These are phyloP conservation scores for Erysimum pusillum DNA, from an alignment of 441 rosid species.

Conservation along the genomic window DNA sequence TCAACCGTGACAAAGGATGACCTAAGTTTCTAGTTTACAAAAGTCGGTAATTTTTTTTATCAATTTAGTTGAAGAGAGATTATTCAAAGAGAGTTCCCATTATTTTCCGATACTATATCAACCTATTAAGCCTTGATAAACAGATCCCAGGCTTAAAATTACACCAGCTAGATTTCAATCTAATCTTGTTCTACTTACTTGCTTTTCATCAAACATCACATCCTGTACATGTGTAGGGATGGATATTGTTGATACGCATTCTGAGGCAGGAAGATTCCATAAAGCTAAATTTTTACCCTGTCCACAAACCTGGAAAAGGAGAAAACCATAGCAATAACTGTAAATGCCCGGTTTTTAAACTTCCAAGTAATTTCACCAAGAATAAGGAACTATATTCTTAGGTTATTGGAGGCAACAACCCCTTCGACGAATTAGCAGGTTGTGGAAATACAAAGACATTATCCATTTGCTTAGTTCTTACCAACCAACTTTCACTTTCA, in stretches of 20 bases:
- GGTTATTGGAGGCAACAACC: neutral
- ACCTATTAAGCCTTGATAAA: neutral
- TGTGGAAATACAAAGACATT: neutral
- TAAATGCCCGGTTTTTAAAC: slow-evolving; percentile 1
- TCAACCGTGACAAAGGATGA: neutral
- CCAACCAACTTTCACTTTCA: slow-evolving; percentile 98
- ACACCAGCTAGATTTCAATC: slow-evolving; percentile 1
- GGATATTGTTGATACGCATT: slow-evolving; percentile 71
- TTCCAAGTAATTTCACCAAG: neutral
- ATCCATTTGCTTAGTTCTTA: slow-evolving; percentile 56
- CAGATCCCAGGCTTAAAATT: neutral
- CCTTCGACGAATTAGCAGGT: neutral
- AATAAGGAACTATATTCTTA: neutral
- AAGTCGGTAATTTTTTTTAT: neutral
- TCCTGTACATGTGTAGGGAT: slow-evolving; percentile 69
- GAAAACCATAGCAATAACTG: slow-evolving; percentile 28
- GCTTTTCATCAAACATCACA: slow-evolving; percentile 77
- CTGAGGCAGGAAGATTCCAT: slow-evolving; percentile 92
- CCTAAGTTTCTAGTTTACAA: slow-evolving; percentile 17
- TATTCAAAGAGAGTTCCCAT: neutral
- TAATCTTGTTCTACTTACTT: slow-evolving; percentile 57
- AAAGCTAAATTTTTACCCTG: slow-evolving; percentile 68
- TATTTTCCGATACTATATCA: neutral
- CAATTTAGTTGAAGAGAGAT: neutral
- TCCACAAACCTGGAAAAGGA: slow-evolving; percentile 72